A percentile compares a stretch with the other conserved stretches of the same genome.
Conservation (phyloP, 1,139 yeast genomes). For the Pichia inconspicua region DNA sequence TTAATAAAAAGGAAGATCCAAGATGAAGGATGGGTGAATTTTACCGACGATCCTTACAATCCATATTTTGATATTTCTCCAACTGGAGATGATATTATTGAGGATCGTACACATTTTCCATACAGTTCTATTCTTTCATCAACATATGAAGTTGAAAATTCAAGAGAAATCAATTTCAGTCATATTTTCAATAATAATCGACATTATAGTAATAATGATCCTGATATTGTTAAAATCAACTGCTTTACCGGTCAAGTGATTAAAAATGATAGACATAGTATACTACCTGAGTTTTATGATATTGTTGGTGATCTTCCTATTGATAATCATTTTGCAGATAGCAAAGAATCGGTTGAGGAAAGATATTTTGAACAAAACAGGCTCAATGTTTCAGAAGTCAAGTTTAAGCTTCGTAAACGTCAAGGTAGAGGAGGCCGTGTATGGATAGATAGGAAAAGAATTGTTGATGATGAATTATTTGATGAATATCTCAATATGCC, state of each 20-base stretch:
- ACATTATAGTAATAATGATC: slow-evolving; percentile 28
- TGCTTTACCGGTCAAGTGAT: slow-evolving; percentile 31
- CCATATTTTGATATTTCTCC: slow-evolving; percentile 73
- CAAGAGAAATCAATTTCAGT: slow-evolving; percentile 42
- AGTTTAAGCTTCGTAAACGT: slow-evolving; percentile 65
- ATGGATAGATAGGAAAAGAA: slow-evolving; percentile 58
- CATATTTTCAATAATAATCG: slow-evolving; percentile 31
- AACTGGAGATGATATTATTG: slow-evolving; percentile 35
- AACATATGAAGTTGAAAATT: slow-evolving; percentile 59
- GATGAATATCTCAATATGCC: slow-evolving; percentile 32
- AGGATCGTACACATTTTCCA: slow-evolving; percentile 61
- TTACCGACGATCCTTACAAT: slow-evolving; percentile 84
- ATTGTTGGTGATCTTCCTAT: slow-evolving; percentile 34
- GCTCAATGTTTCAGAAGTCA: slow-evolving; percentile 41
- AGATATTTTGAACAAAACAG: slow-evolving; percentile 34
- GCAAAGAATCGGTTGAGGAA: slow-evolving; percentile 7
- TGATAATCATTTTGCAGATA: slow-evolving; percentile 14
- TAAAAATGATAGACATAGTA: slow-evolving; percentile 30
- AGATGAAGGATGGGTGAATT: slow-evolving; percentile 67
- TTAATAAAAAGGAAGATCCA: slow-evolving; percentile 63
- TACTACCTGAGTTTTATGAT: slow-evolving; percentile 39
- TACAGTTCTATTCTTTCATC: slow-evolving; percentile 76
- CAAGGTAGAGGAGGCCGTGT: slow-evolving; percentile 64
- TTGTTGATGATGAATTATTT: slow-evolving; percentile 37
- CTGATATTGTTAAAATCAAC: slow-evolving; percentile 39